Base-by-base conservation (phyloP, 345 rosid species). In the Rhizophora mangle region DNA sequence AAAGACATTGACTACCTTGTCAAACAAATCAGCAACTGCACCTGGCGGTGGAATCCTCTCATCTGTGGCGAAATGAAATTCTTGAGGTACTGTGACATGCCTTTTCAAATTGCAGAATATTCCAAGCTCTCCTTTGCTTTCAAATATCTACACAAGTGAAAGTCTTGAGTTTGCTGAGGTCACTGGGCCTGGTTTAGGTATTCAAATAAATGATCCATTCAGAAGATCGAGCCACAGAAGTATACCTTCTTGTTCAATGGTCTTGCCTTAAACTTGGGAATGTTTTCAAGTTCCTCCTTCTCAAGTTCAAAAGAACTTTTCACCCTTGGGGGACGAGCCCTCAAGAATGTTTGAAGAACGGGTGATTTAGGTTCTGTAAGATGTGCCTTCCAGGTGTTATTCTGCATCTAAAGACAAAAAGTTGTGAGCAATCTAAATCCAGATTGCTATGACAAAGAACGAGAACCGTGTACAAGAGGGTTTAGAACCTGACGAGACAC, bases 121-220 rank as follows among this genome's bases (percentile, higher is more conserved):
- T 36, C 96, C 97, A 83, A 95, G 29, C 43, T 86, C 96, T 71
- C 99, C 99, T 85, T 90, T 96, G 68, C 96, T 92, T 76, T 92
- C 98, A 78, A 96, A 89, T 79, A 96, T 90, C 99, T 96, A 71
- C 66, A 79, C 68, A 64, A 67, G 46, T 59, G 31, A 57, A 60
- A 22, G 46, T 49, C 5, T 54, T 20, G 20, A 51, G 53, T 64
- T 30, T 67, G 16, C 15, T 39, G 15, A 26, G 31, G 36, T 47
- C 52, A 4, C 51, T 15, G 61, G 49, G 9, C 10, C 26, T 60
- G 37, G 27, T 13, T 43, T 11, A 43, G 46, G 46, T 18, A 18
- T 30, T 63, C 24, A 4, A 46, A 5, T 58, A 19, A 39, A 30
- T 7, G 24, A 8, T 16, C 18, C n/a, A 43, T 30, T 32, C 36